Evolutionary conservation across 805 yeast species (phyloP), one percentile per base, ranked within the genome.

Genomic region (Candida golubevii): DNA sequence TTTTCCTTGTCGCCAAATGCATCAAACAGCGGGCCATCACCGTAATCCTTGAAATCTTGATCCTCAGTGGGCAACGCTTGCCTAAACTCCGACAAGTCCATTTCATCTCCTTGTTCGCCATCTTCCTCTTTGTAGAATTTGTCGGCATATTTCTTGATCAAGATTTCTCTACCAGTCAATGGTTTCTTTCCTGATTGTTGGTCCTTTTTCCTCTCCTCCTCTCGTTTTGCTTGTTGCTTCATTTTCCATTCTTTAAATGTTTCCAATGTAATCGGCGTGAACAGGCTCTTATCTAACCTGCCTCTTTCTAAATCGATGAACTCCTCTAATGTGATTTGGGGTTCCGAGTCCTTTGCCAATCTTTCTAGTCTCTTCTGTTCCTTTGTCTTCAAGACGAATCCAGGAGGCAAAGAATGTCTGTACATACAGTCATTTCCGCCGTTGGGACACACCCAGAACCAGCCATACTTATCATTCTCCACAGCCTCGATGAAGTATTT

Each of bases 381-480:
- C 68, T 90, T 91, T 32, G 99, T 95, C 75, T 93, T 93, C 69
- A 93, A 78, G 46, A 88, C 95, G 66, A 89, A 95, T 1, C 99
- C 99, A 38, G 95, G 90, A 34, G 99, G 99, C 60, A 93, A 75
- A 8, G 97, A 85, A 67, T 93, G 99, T 66, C 80, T 83, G 72
- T 93, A 93, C 73, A 84, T 91, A 79, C 99, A 93, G 48, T 80
- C 84, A 49, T 85, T 80, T 53, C 96, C 97, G 34, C 91, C 90
- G 56, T 88, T 88, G 26, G 99, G 99, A 72, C 99, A 93, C 15
- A 78, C 75, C 99, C 99, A 93, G 68, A 93, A 90, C 99, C 99
- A 93, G 60, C 99, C 99, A 63, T 93, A 93, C 62, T 91, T 91
- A 46, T 91, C 93, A 60, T 89, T 88, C 62, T 93, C 99, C 46